These are phyloP conservation scores for Trichosporon sp. DNA, from an alignment of 1,284 basidiomycete species.

Conservation along the genomic window DNA sequence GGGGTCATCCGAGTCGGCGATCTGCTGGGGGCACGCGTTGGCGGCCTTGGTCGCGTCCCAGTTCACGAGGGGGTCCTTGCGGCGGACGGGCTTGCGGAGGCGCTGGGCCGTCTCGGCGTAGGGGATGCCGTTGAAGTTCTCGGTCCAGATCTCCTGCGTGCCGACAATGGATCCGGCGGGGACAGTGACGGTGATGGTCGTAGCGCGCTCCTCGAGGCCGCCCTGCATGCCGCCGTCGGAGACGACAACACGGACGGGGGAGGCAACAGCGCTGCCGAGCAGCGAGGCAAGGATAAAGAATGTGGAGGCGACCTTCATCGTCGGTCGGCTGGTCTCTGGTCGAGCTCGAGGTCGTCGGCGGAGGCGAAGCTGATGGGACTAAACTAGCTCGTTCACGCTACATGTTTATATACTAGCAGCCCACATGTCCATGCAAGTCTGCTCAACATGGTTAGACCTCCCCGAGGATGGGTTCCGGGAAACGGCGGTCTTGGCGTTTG, in stretches of 20 bases:
- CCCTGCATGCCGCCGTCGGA: neutral
- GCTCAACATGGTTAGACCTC: conserved; percentile 12
- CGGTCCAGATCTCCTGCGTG: conserved; percentile 1
- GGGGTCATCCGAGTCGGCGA: conserved; percentile 20
- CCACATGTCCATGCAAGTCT: neutral
- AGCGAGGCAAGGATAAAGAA: conserved; percentile 16
- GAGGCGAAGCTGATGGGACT: conserved; percentile 1
- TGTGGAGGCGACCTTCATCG: conserved; percentile 19
- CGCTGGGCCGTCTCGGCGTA: conserved; percentile 61
- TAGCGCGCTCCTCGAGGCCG: conserved; percentile 21
- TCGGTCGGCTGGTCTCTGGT: conserved; percentile 13
- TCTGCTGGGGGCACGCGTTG: conserved; percentile 27
- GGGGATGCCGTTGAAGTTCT: conserved; percentile 61
- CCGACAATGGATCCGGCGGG: conserved; percentile 31
- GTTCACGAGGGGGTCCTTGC: conserved; percentile 43
- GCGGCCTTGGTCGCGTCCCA: conserved; percentile 25
- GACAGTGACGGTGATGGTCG: conserved; percentile 15
- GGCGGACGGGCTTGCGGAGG: conserved; percentile 56
- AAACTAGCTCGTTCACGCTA: neutral
- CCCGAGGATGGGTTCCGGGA: conserved; percentile 8
- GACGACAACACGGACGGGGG: conserved; percentile 17
- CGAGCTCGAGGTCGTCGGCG: conserved; percentile 5
- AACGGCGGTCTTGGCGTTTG: conserved; percentile 3
- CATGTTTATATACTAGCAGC: conserved; percentile 1
- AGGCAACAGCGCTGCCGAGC: conserved; percentile 14